Evolutionary conservation across 176 grass and related monocot genomes (phyloP).

Genomic region (Ensete ventricosum): DNA sequence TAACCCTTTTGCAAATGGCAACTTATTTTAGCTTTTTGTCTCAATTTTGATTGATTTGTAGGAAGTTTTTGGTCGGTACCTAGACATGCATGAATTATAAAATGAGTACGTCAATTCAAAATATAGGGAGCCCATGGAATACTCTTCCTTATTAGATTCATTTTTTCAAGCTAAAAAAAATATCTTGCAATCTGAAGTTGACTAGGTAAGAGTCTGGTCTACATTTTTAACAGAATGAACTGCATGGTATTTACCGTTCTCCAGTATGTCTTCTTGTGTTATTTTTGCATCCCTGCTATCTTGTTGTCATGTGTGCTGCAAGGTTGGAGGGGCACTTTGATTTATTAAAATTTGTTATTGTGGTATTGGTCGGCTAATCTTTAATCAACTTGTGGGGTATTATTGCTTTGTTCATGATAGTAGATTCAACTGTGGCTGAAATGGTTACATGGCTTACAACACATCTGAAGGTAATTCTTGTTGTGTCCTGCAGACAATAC

Average conservation of each 20-base stretch:
- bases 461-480: slow-evolving; percentile 8
- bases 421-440: background rate
- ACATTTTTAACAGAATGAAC: too few relatives aligned
- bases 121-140: slow-evolving; percentile 63
- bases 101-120: slow-evolving; percentile 94
- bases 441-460: background rate
- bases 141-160: slow-evolving; percentile 55
- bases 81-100: slow-evolving; percentile 84
- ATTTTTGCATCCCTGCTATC: background rate
- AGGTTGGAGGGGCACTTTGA: background rate
- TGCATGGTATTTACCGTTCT: too few relatives aligned
- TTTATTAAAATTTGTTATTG: background rate
- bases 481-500: slow-evolving; percentile 47
- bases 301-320: background rate
- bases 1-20: too few relatives aligned
- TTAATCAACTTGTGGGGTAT: background rate
- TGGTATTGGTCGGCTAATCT: background rate
- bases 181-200: slow-evolving; percentile 40
- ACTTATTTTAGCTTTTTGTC: background rate
- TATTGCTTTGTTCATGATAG: background rate
- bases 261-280: background rate
- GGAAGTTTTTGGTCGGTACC: slow-evolving; percentile 89
- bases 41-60: slow-evolving; percentile 24
- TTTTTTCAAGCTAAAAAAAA: slow-evolving; percentile 62
- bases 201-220: slow-evolving; percentile 36